Evolutionary conservation across 2,329 filamentous ascomycete species (phyloP), one percentile per base, ranked within the genome.

Genomic region (Didymella lethalis): DNA sequence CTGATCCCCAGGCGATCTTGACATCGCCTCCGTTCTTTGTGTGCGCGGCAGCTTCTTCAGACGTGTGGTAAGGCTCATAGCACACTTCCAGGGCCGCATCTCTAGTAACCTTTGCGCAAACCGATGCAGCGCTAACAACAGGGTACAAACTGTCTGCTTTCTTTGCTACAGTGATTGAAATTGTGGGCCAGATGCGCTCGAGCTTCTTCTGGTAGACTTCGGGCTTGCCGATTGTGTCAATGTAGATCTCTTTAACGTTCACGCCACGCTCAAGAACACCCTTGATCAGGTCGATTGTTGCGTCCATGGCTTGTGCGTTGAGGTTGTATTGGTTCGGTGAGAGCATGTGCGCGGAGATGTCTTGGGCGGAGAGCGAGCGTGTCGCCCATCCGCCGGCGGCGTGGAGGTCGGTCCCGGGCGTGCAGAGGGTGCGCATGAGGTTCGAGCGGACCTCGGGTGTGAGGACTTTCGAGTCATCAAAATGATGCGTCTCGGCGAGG

Each of bases 61-160:
- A 64, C 11, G 41, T 48, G 47, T 62, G 61, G 59, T 87, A 83
- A 5, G 80, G 79, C 56, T 85, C 82, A 71, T 91, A 94, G 41
- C 94, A 83, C 2, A 90, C 86, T 71, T 97, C 93, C 25, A 98
- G 83, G 5, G 93, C 93, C 1, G 90, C 90, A 78, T 99, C 95
- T 64, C 95, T 84, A 12, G 95, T 98, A 29, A 99, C 95, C 78
- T 99, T 99, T 53, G 95, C 95, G 76, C 91, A 96, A 2, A 99
- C 93, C 62, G 91, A 95, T 7, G 95, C 94, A 31, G 94, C 95
- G 69, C 91, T 96, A 53, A 98, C 95, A 74, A 90, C 94, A 1
- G 95, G 93, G 76, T 94, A 98, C 48, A 98, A 76, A 60, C 90
- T 92, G 75, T 99, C 94, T 3, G 95, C 94, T 81, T 98, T 98